A percentile compares a stretch with the other conserved stretches of the same genome.
Conservation (phyloP, 225 moss, liverwort and hornwort species). For the Anthoceros angustus region DNA sequence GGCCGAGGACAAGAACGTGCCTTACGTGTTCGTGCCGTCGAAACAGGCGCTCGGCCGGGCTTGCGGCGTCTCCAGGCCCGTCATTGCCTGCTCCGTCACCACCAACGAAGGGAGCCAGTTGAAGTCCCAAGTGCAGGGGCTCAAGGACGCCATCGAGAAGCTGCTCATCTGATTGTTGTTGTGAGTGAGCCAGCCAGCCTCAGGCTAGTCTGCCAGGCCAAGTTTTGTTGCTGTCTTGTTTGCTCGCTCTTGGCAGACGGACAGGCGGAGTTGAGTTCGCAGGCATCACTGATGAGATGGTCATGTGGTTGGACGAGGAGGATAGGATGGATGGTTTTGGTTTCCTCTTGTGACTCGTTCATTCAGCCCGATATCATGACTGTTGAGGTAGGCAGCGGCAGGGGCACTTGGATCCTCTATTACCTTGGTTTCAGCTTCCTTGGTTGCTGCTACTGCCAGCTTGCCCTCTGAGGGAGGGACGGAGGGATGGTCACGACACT, state of each 20-base stretch:
- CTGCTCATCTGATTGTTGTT: conserved; percentile 42
- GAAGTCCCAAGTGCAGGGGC: conserved; percentile 86
- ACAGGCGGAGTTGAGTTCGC: conserved; percentile 7
- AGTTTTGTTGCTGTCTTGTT: background rate
- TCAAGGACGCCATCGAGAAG: conserved; percentile 96
- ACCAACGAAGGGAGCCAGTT: conserved; percentile 92
- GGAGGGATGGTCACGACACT: no score
- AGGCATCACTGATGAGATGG: conserved; percentile 39
- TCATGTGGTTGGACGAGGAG: conserved; percentile 21
- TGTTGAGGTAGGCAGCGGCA: conserved; percentile 20
- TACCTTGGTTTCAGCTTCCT: background rate
- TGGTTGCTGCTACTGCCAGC: background rate
- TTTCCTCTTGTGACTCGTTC: conserved; percentile 16
- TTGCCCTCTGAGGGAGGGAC: no score
- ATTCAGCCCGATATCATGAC: conserved; percentile 17
- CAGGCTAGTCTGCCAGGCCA: conserved; percentile 2
- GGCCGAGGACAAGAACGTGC: conserved; percentile 99
- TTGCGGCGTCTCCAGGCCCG: conserved; percentile 85
- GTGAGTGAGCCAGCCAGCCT: conserved; percentile 4
- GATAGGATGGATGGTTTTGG: conserved; percentile 14
- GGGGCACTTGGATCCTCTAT: background rate
- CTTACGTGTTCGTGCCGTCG: conserved; percentile 87
- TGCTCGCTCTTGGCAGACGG: conserved; percentile 3
- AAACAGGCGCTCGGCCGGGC: conserved; percentile 92
- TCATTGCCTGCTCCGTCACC: conserved; percentile 88